phyloP scores from a whole-genome alignment of 768 basidiomycete genomes.

The Kwoniella sp. region DNA sequence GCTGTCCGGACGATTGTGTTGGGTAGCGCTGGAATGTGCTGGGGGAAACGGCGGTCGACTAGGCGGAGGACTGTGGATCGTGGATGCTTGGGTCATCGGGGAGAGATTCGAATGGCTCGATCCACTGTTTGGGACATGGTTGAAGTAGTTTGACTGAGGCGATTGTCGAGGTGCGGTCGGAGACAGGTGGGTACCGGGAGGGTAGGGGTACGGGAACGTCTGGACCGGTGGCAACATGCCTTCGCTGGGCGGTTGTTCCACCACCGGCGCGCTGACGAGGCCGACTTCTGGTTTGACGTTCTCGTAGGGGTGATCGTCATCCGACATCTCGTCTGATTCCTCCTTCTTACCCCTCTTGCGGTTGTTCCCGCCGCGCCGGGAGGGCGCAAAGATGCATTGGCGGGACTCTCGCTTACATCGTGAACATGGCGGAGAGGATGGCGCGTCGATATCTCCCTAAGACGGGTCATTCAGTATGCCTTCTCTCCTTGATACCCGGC shows the following conservation, averaged over 20 bases:
- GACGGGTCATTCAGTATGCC: neutral
- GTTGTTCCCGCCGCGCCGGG: constrained; percentile 42
- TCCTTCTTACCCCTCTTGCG: constrained; percentile 15
- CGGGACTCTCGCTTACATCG: constrained; percentile 43
- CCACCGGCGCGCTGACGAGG: too few relatives aligned
- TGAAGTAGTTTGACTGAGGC: constrained; percentile 1
- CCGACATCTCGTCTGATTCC: neutral
- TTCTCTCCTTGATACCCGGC: too few relatives aligned
- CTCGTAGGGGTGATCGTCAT: neutral
- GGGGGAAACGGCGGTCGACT: neutral
- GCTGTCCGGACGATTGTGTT: neutral
- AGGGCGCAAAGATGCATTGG: constrained; percentile 45
- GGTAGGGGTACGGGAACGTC: constrained; percentile 12
- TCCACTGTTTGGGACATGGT: neutral
- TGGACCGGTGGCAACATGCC: too few relatives aligned
- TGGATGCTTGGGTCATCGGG: neutral
- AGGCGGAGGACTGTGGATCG: constrained; percentile 2
- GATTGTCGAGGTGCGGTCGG: neutral
- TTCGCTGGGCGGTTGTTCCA: too few relatives aligned
- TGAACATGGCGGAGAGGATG: constrained; percentile 41
- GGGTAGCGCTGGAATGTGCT: neutral
- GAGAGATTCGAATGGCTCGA: constrained; percentile 5
- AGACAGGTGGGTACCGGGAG: neutral
- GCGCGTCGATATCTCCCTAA: constrained; percentile 45
- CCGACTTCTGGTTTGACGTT: neutral